These are phyloP conservation scores for Gonium pectorale DNA, from an alignment of 139 green algal species.

Conservation along the genomic window DNA sequence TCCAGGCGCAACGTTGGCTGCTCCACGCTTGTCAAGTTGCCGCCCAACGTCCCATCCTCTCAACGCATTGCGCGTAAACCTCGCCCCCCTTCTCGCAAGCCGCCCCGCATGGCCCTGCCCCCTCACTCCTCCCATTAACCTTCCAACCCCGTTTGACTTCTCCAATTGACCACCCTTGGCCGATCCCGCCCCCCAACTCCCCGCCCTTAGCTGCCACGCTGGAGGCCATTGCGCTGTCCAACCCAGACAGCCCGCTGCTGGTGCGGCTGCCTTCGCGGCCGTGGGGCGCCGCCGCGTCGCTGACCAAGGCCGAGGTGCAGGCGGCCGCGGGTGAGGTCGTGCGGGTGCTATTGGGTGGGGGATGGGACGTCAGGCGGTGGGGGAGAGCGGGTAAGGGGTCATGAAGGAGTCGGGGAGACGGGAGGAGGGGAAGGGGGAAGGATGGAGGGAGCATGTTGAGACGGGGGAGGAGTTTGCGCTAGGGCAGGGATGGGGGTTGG, in stretches of 20 bases:
- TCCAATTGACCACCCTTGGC: not conserved
- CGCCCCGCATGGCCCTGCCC: too few species aligned
- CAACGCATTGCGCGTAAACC: not conserved
- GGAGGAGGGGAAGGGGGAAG: too few species aligned
- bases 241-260: conserved; percentile 57
- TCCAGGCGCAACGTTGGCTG: too few species aligned
- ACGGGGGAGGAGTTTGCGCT: too few species aligned
- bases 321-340: not conserved
- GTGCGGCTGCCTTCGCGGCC: conserved; percentile 70
- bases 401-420: too few species aligned
- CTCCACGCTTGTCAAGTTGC: too few species aligned
- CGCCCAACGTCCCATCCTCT: not conserved
- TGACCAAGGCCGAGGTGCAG: conserved; percentile 56
- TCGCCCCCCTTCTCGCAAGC: not conserved
- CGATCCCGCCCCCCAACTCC: too few species aligned
- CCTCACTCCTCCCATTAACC: not conserved
- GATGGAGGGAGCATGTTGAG: too few species aligned
- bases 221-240: not conserved
- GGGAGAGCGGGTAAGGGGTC: too few species aligned
- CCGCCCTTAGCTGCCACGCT: not conserved
- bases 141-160: not conserved
- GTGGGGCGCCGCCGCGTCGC: conserved; percentile 67
- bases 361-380: too few species aligned
- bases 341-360: too few species aligned
- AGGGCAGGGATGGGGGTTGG: too few species aligned